These are phyloP conservation scores for Wickerhamomyces mucosus DNA, from an alignment of 805 yeast genomes.

Conservation along the genomic window DNA sequence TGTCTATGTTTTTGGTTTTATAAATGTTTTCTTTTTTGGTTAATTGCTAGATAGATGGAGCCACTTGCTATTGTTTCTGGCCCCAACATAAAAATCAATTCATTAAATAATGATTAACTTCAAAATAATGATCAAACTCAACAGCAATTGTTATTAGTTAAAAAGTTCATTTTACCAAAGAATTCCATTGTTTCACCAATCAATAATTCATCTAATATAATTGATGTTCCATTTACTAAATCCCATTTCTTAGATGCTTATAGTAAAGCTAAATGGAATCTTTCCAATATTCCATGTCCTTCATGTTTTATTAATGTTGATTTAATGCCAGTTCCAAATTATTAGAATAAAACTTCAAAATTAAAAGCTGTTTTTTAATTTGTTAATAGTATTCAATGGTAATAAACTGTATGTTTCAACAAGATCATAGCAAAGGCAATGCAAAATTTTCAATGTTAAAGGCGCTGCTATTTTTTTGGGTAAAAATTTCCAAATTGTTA, in stretches of 20 bases:
- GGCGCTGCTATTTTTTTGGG: constrained; percentile 53
- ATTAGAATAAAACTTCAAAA: constrained; percentile 39
- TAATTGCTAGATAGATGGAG: no score
- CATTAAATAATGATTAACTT: no score
- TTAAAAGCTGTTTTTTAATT: constrained; percentile 33
- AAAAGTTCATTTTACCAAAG: constrained; percentile 1
- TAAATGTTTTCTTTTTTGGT: no score
- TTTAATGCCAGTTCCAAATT: constrained; percentile 51
- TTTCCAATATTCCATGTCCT: constrained; percentile 48
- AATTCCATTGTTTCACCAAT: constrained; percentile 10
- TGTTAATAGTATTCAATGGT: constrained; percentile 40
- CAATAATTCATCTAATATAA: constrained; percentile 3
- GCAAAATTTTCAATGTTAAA: constrained; percentile 31
- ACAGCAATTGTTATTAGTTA: no score
- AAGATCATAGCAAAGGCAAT: constrained; percentile 28
- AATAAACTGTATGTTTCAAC: constrained; percentile 28
- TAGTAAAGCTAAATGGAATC: constrained; percentile 45
- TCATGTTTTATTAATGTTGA: constrained; percentile 36
- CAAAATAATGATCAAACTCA: no score
- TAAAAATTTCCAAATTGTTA: constrained; percentile 36
- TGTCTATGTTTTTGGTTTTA: no score
- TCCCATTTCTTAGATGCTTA: constrained; percentile 49
- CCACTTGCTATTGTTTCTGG: no score
- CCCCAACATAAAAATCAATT: no score
- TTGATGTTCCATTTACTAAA: constrained; percentile 32